These are phyloP conservation scores for Macrophomina tecta DNA, from an alignment of 2,329 filamentous ascomycete genomes.

Conservation along the genomic window DNA sequence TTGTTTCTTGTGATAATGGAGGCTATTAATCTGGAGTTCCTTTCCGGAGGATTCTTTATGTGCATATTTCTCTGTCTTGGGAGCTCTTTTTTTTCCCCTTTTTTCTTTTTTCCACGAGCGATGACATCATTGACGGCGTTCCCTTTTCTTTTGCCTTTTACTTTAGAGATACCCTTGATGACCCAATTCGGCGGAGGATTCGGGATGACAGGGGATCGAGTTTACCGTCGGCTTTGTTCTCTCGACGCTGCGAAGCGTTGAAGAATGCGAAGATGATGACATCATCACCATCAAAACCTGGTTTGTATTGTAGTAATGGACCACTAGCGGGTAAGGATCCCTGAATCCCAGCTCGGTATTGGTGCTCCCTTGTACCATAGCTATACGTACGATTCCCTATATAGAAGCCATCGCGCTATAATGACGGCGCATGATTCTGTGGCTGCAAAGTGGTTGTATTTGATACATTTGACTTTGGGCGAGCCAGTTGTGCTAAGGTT, in stretches of 20 bases:
- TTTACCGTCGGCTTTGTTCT: not conserved
- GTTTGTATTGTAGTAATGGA: no score
- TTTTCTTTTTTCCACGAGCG: not conserved
- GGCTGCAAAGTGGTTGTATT: not conserved
- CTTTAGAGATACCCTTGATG: constrained; percentile 8
- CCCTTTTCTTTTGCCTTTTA: not conserved
- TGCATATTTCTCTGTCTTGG: not conserved
- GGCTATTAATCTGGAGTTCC: not conserved
- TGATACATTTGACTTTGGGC: not conserved
- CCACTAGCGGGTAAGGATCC: no score
- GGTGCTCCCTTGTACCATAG: no score
- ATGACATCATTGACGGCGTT: not conserved
- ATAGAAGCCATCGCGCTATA: not conserved
- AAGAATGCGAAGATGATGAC: no score
- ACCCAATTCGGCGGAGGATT: not conserved
- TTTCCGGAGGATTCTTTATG: not conserved
- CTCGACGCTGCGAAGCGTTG: not conserved
- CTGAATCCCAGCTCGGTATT: no score
- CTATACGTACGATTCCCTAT: no score
- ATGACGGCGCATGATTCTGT: no score
- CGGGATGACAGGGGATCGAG: not conserved
- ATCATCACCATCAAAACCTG: no score
- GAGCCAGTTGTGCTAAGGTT: not conserved
- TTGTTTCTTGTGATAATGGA: constrained; percentile 8
- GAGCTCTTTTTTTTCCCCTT: not conserved